phyloP scores from a whole-genome alignment of 2,329 filamentous ascomycete species.

The Aspergillus proliferans region DNA sequence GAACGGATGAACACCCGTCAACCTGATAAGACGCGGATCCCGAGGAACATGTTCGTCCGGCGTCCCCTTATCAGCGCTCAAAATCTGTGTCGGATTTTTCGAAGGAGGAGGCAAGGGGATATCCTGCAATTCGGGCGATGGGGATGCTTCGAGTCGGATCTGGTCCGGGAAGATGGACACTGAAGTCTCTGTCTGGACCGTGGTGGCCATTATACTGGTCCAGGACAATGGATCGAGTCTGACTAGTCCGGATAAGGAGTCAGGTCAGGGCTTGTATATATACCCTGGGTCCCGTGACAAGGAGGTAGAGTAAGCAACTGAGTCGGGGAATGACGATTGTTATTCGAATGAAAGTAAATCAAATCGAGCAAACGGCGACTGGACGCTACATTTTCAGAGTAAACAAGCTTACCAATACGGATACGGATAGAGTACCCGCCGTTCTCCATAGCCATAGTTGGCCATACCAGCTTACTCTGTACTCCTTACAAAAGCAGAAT shows the following conservation, averaged over 20 bases:
- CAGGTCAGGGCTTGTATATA: neutral
- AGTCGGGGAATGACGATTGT: neutral
- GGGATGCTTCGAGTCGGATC: constrained; percentile 20
- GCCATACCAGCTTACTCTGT: neutral
- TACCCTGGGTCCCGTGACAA: neutral
- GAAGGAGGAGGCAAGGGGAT: constrained; percentile 66
- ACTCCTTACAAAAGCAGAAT: neutral
- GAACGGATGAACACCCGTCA: constrained; percentile 86
- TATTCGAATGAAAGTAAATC: neutral
- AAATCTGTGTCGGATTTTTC: constrained; percentile 52
- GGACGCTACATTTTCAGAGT: neutral
- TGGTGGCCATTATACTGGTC: constrained; percentile 18
- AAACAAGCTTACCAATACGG: neutral
- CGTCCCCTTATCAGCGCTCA: constrained; percentile 73
- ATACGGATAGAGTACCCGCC: neutral
- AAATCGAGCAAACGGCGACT: neutral
- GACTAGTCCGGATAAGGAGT: neutral
- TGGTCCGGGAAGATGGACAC: constrained; percentile 9
- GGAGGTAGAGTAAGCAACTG: neutral
- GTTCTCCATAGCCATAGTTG: neutral
- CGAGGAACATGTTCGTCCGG: constrained; percentile 75
- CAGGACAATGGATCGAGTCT: neutral
- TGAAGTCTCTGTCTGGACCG: constrained; percentile 14
- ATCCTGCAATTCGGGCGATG: constrained; percentile 21
- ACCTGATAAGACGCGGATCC: constrained; percentile 72